phyloP scores from a whole-genome alignment of 371 early-diverging fungal genomes.

The Lichtheimia hyalospora region DNA sequence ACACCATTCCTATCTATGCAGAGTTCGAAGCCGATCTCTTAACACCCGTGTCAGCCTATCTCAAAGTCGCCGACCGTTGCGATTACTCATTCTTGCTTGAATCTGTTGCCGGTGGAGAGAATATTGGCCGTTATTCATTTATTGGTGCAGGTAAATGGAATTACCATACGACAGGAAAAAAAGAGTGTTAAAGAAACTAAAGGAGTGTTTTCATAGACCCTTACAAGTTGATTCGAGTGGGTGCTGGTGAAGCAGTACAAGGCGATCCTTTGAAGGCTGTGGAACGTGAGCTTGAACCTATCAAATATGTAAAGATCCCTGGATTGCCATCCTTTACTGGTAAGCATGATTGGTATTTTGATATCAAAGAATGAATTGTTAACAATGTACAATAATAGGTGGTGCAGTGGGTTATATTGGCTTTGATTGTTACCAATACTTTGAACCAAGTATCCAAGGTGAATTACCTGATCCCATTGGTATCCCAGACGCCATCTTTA shows the following conservation, averaged over 20 bases:
- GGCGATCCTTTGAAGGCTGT: conserved; percentile 91
- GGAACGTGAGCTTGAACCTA: conserved; percentile 76
- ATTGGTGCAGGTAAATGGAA: conserved; percentile 77
- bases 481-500: conserved; percentile 91
- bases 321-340: conserved; percentile 90
- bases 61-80: conserved; percentile 79
- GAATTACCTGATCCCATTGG: conserved; percentile 81
- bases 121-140: conserved; percentile 93
- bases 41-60: conserved; percentile 96
- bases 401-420: conserved; percentile 97
- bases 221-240: conserved; percentile 80
- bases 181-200: too few relatives aligned
- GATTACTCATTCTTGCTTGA: conserved; percentile 92
- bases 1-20: conserved; percentile 87
- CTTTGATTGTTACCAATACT: conserved; percentile 95
- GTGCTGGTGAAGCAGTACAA: conserved; percentile 60
- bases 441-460: conserved; percentile 86
- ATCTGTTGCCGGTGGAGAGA: conserved; percentile 93
- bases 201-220: conserved; percentile 61
- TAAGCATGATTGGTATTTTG: conserved; percentile 14
- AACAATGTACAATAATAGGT: conserved; percentile 40
- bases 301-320: conserved; percentile 77
- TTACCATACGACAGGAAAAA: too few relatives aligned
- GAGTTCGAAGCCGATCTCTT: conserved; percentile 89
- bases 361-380: background rate